These are phyloP conservation scores for Amanita polypyramis DNA, from an alignment of 768 basidiomycete species.

Conservation along the genomic window DNA sequence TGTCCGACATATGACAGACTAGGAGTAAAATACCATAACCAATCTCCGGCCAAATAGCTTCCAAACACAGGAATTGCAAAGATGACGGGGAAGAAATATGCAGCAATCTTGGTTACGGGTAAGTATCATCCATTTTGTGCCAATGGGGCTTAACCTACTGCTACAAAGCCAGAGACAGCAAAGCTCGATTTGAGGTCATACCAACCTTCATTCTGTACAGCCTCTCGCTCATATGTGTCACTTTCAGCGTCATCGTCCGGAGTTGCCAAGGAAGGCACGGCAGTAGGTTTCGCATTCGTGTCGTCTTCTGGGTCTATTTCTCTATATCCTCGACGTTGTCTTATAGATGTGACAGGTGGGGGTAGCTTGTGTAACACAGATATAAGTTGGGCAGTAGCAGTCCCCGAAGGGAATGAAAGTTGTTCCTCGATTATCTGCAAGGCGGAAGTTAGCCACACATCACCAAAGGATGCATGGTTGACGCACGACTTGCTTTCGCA, in stretches of 20 bases:
- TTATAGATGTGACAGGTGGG: slow-evolving; percentile 48
- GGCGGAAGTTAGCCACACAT: slow-evolving; percentile 16
- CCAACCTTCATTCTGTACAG: slow-evolving; percentile 67
- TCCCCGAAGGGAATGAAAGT: slow-evolving; percentile 89
- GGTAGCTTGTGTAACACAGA: slow-evolving; percentile 78
- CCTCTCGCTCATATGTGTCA: slow-evolving; percentile 29
- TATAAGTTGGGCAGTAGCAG: slow-evolving; percentile 92
- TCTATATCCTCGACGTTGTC: slow-evolving; percentile 48
- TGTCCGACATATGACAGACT: slow-evolving; percentile 90
- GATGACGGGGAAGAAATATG: slow-evolving; percentile 84
- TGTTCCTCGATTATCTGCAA: slow-evolving; percentile 86
- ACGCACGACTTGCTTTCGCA: slow-evolving; percentile 88
- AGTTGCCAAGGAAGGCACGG: slow-evolving; percentile 7
- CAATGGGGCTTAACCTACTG: slow-evolving; percentile 37
- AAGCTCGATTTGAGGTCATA: slow-evolving; percentile 71
- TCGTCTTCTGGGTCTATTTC: slow-evolving; percentile 26
- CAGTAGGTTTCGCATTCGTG: slow-evolving; percentile 11
- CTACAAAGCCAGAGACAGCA: slow-evolving; percentile 57
- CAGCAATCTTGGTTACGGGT: slow-evolving; percentile 44
- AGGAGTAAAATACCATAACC: slow-evolving; percentile 92
- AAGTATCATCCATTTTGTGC: slow-evolving; percentile 6
- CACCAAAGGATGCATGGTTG: slow-evolving; percentile 1
- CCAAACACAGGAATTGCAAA: slow-evolving; percentile 87
- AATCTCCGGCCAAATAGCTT: slow-evolving; percentile 68
- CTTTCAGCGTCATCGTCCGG: slow-evolving; percentile 22